Conservation (phyloP, 257 asterid genomes). For the Plectranthus barbatus region DNA sequence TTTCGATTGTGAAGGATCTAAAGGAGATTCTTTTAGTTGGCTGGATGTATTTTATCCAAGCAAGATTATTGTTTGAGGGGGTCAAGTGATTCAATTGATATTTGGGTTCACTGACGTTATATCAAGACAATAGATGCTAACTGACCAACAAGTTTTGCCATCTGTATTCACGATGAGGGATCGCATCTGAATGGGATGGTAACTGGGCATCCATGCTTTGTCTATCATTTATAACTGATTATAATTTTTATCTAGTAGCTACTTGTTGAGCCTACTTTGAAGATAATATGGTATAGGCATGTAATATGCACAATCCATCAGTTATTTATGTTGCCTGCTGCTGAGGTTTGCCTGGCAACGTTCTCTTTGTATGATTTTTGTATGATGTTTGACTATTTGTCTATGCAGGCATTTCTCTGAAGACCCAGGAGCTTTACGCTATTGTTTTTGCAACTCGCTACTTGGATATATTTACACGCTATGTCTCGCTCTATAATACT, state of each 20-base stretch:
- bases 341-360: not conserved
- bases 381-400: conserved; percentile 11
- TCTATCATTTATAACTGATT: too few species aligned
- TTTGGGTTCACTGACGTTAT: not conserved
- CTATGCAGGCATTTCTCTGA: conserved; percentile 66
- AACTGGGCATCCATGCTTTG: too few species aligned
- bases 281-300: not conserved
- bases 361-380: conserved; percentile 5
- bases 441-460: conserved; percentile 79
- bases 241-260: too few species aligned
- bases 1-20: not conserved
- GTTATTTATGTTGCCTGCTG: not conserved
- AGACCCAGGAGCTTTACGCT: conserved; percentile 85
- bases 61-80: not conserved
- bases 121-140: too few species aligned
- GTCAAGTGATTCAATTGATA: not conserved
- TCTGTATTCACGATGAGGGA: too few species aligned
- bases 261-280: not conserved
- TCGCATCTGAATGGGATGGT: too few species aligned
- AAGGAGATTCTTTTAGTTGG: not conserved
- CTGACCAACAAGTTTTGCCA: too few species aligned
- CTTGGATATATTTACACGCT: conserved; percentile 64
- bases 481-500: conserved; percentile 64
- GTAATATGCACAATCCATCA: not conserved
- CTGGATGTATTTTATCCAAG: not conserved